These are phyloP conservation scores for Aureobasidium leucospermi DNA, from an alignment of 2,329 filamentous ascomycete genomes.

Conservation along the genomic window DNA sequence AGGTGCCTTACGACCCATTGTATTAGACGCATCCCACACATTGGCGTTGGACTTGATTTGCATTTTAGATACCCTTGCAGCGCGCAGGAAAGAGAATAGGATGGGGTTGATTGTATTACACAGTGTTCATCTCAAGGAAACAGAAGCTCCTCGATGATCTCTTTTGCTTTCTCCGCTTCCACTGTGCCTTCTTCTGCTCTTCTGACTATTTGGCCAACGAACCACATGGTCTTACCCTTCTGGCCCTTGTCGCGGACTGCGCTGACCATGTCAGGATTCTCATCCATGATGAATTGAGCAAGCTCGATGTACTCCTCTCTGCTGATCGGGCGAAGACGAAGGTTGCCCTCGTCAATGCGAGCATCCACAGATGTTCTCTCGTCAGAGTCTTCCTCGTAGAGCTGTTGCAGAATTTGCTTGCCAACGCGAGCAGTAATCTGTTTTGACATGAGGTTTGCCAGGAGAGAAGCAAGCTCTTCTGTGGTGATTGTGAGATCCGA, in stretches of 20 bases:
- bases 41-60: constrained; percentile 9
- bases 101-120: not conserved
- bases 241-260: constrained; percentile 54
- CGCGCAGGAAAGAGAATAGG: not conserved
- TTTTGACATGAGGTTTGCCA: constrained; percentile 34
- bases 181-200: constrained; percentile 53
- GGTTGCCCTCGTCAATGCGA: constrained; percentile 50
- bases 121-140: not conserved
- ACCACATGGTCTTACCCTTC: constrained; percentile 58
- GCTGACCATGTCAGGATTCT: constrained; percentile 51
- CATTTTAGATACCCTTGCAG: constrained; percentile 12
- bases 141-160: constrained; percentile 45
- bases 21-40: not conserved
- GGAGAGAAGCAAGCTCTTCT: constrained; percentile 36
- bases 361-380: constrained; percentile 36
- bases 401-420: constrained; percentile 50
- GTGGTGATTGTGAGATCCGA: constrained; percentile 32
- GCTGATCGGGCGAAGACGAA: constrained; percentile 49
- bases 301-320: constrained; percentile 49
- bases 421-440: constrained; percentile 49
- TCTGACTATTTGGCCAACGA: constrained; percentile 63
- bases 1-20: constrained; percentile 12
- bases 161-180: constrained; percentile 52
- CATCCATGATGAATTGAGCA: constrained; percentile 46
- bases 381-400: constrained; percentile 42